Evolutionary conservation across 2,329 filamentous ascomycete genomes (phyloP).

Genomic region (Akanthomyces uredinophilus): DNA sequence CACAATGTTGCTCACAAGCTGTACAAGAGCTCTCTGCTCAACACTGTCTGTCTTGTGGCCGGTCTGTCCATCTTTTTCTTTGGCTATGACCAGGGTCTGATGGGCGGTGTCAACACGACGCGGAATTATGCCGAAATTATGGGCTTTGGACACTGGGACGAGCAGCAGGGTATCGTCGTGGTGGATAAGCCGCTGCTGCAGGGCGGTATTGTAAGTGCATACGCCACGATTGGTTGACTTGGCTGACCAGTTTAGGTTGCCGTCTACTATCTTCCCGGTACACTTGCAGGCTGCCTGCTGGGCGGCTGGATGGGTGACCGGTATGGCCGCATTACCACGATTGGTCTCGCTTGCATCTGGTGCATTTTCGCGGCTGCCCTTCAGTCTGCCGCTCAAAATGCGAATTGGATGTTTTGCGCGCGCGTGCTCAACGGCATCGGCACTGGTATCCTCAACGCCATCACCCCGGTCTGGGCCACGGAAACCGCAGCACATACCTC

Average conservation of each 20-base stretch:
- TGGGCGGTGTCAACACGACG: constrained; percentile 62
- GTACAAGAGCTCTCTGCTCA: constrained; percentile 51
- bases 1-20: constrained; percentile 43
- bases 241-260: constrained; percentile 18
- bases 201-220: constrained; percentile 24
- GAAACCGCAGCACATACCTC: constrained; percentile 64
- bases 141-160: constrained; percentile 57
- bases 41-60: constrained; percentile 58
- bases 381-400: constrained; percentile 61
- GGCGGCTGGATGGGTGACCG: constrained; percentile 62
- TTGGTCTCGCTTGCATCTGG: constrained; percentile 54
- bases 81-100: constrained; percentile 52
- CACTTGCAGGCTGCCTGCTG: constrained; percentile 56
- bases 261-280: constrained; percentile 45
- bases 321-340: constrained; percentile 58
- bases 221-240: background rate
- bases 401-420: constrained; percentile 63
- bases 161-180: constrained; percentile 45
- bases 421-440: constrained; percentile 53
- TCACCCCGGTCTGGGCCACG: constrained; percentile 66
- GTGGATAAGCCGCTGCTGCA: constrained; percentile 45
- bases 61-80: constrained; percentile 66
- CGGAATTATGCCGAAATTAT: constrained; percentile 60
- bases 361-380: constrained; percentile 56
- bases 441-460: constrained; percentile 65